Conservation (phyloP, 495 filamentous ascomycete species). For the Lasiosphaeriaceae sp. region DNA sequence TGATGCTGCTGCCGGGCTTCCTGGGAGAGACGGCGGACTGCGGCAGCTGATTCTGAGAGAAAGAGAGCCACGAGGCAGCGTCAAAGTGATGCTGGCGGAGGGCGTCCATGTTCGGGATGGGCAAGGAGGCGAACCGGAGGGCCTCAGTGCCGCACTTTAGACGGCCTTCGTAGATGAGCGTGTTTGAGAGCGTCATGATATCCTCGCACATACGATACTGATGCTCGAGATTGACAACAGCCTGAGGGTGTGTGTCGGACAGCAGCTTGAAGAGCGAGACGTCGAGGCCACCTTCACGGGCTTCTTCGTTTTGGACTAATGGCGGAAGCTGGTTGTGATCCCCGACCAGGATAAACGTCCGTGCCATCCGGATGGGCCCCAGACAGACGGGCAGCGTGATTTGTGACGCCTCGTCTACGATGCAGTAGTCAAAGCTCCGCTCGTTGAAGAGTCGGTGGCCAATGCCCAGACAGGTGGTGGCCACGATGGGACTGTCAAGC, state of each 20-base stretch:
- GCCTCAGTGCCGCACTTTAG: constrained; percentile 82
- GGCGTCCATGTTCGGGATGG: constrained; percentile 47
- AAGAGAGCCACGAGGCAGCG: constrained; percentile 31
- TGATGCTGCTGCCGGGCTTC: background rate
- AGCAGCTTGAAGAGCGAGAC: constrained; percentile 90
- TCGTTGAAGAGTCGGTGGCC: constrained; percentile 84
- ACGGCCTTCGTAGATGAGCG: constrained; percentile 82
- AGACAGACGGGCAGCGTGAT: constrained; percentile 93
- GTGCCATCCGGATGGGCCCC: constrained; percentile 88
- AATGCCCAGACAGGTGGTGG: constrained; percentile 90
- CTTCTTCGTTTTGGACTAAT: constrained; percentile 86
- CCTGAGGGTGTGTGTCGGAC: constrained; percentile 78
- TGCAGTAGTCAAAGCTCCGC: constrained; percentile 93
- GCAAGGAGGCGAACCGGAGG: constrained; percentile 64
- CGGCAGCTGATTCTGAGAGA: constrained; percentile 6
- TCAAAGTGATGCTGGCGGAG: constrained; percentile 56
- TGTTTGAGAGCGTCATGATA: constrained; percentile 90
- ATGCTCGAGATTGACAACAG: constrained; percentile 86
- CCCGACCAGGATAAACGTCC: constrained; percentile 91
- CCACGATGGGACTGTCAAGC: constrained; percentile 79
- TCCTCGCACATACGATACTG: constrained; percentile 98
- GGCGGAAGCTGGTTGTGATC: constrained; percentile 96
- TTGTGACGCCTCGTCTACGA: constrained; percentile 96
- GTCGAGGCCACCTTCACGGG: constrained; percentile 81
- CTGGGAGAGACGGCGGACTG: no score